Evolutionary conservation across 805 yeast genomes (phyloP).

Genomic region (Kodamaea laetipori): DNA sequence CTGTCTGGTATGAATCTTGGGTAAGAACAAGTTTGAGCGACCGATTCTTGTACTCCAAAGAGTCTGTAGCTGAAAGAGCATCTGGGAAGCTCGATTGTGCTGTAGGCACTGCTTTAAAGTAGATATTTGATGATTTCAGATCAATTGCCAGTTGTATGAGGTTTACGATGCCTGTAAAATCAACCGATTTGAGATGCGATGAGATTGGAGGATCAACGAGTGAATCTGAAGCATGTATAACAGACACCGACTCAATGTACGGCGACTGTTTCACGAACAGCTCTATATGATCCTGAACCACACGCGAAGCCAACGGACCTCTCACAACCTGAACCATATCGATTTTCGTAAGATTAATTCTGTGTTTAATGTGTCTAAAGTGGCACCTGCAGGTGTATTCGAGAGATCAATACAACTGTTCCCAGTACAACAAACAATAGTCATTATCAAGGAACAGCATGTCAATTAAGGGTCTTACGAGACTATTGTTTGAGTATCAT

Average conservation of each 20-base stretch:
- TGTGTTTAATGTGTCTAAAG: not conserved
- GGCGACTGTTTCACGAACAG: slow-evolving; percentile 1
- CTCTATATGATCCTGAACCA: not conserved
- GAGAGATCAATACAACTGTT: too few relatives aligned
- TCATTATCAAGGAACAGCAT: too few relatives aligned
- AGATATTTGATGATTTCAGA: not conserved
- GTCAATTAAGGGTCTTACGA: too few relatives aligned
- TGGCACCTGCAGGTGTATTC: not conserved
- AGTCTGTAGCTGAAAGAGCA: not conserved
- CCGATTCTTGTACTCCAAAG: slow-evolving; percentile 9
- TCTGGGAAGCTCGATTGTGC: not conserved
- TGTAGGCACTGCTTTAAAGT: slow-evolving; percentile 9
- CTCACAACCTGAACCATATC: not conserved
- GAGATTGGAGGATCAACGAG: slow-evolving; percentile 3
- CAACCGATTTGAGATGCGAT: not conserved
- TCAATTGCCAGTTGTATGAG: not conserved
- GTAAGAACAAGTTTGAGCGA: slow-evolving; percentile 11
- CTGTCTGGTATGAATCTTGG: slow-evolving; percentile 10
- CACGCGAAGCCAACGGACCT: not conserved
- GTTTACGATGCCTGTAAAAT: not conserved
- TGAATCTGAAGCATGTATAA: not conserved
- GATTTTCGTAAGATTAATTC: not conserved
- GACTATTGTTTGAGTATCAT: too few relatives aligned
- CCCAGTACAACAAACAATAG: too few relatives aligned
- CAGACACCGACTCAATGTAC: slow-evolving; percentile 3